Evolutionary conservation across 1,284 basidiomycete genomes (phyloP).

Genomic region (Coniferiporia sulphurascens): DNA sequence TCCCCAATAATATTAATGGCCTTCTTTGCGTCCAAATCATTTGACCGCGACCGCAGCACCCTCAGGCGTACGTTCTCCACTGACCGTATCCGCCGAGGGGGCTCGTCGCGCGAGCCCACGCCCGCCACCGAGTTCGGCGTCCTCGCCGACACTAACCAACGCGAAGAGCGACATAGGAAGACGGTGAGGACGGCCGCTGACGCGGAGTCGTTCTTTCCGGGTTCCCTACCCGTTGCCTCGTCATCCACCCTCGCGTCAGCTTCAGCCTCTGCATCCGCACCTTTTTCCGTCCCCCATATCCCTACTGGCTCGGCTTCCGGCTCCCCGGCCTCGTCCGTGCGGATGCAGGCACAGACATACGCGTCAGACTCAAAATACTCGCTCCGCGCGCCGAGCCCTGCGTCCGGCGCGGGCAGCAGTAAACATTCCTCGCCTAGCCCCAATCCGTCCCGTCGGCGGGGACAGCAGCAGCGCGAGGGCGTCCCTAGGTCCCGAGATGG

Average conservation of each 20-base stretch:
- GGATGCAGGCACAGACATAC: background rate
- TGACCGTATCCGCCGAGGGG: conserved; percentile 2
- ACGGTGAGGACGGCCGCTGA: too few relatives aligned
- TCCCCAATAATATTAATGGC: conserved; percentile 9
- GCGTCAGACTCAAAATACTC: background rate
- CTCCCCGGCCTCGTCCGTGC: background rate
- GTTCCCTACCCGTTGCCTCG: too few relatives aligned
- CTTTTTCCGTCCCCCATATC: background rate
- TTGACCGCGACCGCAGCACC: conserved; percentile 1
- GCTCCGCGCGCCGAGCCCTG: background rate
- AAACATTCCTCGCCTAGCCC: conserved; percentile 6
- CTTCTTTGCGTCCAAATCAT: conserved; percentile 14
- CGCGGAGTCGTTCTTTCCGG: too few relatives aligned
- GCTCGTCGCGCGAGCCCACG: background rate
- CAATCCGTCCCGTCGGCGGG: conserved; percentile 2
- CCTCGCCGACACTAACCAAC: background rate
- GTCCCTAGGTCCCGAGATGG: background rate
- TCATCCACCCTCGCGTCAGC: background rate
- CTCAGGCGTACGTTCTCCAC: conserved; percentile 15
- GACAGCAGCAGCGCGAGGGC: background rate
- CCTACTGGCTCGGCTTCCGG: background rate
- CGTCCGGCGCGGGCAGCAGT: background rate
- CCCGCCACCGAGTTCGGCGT: background rate
- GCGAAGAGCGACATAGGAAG: too few relatives aligned
- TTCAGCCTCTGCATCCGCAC: background rate